Evolutionary conservation across 768 basidiomycete genomes (phyloP).

Genomic region (Russula emetica): DNA sequence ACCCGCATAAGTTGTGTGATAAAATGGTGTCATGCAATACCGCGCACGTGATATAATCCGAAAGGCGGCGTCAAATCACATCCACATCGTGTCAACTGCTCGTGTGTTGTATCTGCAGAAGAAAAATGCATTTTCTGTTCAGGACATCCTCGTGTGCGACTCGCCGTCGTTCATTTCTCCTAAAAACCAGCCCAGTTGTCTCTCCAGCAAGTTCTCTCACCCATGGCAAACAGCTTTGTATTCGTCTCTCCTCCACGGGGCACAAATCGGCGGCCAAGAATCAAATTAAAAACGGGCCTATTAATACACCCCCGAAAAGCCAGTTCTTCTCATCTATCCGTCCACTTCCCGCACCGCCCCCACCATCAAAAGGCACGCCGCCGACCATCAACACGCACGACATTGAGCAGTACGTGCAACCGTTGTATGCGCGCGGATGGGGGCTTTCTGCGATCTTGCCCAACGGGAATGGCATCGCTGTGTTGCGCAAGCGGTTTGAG

Average conservation of each 20-base stretch:
- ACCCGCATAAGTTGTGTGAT: too few relatives aligned
- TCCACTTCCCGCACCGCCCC: conserved; percentile 11
- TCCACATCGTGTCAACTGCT: too few relatives aligned
- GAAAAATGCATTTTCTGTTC: conserved; percentile 10
- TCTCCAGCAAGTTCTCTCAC: neutral
- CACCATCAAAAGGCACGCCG: neutral
- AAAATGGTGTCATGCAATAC: too few relatives aligned
- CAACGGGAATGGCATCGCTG: conserved; percentile 18
- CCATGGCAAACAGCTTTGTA: neutral
- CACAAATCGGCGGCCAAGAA: neutral
- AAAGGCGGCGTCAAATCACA: too few relatives aligned
- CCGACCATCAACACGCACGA: conserved; percentile 12
- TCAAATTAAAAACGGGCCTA: neutral
- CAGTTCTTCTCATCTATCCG: neutral
- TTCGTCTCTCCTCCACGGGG: conserved; percentile 4
- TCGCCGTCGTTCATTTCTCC: neutral
- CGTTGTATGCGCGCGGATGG: conserved; percentile 22
- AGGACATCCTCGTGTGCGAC: neutral
- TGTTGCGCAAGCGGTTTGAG: conserved; percentile 20
- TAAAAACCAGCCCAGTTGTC: neutral
- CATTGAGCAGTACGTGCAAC: conserved; percentile 12
- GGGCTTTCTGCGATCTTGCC: conserved; percentile 17
- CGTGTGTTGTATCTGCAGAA: neutral
- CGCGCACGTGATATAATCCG: conserved; percentile 1
- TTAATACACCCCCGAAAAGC: neutral